Evolutionary conservation across 164 flowering plant genomes (phyloP).

Genomic region (Taxillus chinensis): DNA sequence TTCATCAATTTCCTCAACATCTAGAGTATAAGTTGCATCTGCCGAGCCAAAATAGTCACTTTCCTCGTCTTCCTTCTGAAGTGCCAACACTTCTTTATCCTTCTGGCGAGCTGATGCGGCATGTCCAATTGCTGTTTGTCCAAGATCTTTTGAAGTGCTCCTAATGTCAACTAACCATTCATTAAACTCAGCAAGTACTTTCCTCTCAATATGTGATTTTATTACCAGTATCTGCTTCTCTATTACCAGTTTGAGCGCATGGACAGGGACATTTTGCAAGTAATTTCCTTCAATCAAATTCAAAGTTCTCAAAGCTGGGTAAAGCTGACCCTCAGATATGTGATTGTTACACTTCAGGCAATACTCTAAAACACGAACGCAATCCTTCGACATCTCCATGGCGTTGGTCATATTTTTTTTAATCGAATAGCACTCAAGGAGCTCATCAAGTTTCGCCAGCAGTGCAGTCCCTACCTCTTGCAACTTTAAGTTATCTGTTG

Average conservation of each 20-base stretch:
- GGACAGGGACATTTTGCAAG: conserved; percentile 49
- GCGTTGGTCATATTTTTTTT: conserved; percentile 74
- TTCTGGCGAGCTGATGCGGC: conserved; percentile 70
- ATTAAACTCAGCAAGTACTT: conserved; percentile 53
- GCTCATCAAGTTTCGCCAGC: conserved; percentile 65
- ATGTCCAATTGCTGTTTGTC: conserved; percentile 82
- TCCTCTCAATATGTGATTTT: conserved; percentile 67
- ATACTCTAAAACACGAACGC: conserved; percentile 54
- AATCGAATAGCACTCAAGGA: conserved; percentile 60
- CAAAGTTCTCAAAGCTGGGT: conserved; percentile 72
- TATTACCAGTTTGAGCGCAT: conserved; percentile 37
- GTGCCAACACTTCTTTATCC: conserved; percentile 69
- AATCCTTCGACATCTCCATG: conserved; percentile 52
- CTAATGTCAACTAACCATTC: conserved; percentile 84
- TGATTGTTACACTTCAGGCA: conserved; percentile 69
- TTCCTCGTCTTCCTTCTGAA: conserved; percentile 80
- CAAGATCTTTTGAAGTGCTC: conserved; percentile 68
- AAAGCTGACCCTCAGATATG: conserved; percentile 60
- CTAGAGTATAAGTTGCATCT: conserved; percentile 56
- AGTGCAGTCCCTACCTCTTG: conserved; percentile 74
- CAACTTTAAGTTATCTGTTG: conserved; percentile 59
- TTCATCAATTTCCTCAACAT: conserved; percentile 63
- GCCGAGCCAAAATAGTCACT: conserved; percentile 48
- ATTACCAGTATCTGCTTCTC: conserved; percentile 59
- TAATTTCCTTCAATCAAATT: conserved; percentile 63